Base-by-base conservation (phyloP, 805 yeast genomes). In the Candida suzukii region DNA sequence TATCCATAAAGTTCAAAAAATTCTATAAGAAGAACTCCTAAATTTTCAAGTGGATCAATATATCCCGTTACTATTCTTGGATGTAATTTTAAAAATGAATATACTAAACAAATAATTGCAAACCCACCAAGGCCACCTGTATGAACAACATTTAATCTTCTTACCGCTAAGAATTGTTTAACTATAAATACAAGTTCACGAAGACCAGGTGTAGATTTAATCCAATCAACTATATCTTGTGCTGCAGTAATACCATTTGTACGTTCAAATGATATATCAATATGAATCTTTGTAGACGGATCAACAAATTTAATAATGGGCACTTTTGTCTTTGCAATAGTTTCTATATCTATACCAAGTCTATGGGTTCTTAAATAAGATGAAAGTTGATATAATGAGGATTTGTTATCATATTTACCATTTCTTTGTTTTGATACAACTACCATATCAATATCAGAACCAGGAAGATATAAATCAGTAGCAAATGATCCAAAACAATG, bases 121-220 rank as follows among this genome's bases (percentile, higher is more conserved):
- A 83, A 91, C 0, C 98, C 98, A 33, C 99, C 98, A 6, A 91
- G 65, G 0, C 98, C 98, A 39, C 99, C 99, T 19, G 80, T 80
- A 52, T 84, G 95, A 14, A 91, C 98, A 47, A 86, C 83, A 53
- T 88, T 88, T 46, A 90, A 66, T 43, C 73, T 76, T 52, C 97
- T 70, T 2, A 87, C 78, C 26, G 88, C 69, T 38, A 91, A 68
- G 54, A 90, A 91, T 56, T 86, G 96, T 61, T 93, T 90, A 6
- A 91, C 73, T 2, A 88, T 77, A 38, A 91, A 66, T 1, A 83
- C 95, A 38, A 91, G 62, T 54, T 88, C 95, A 48, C 95, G 66
- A 39, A 91, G 64, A 0, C 95, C 96, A 0, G 95, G 91, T 1
- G 83, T 79, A 11, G 70, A 67, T 5, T 66, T 61, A 13, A 83